Percentiles rank a stretch among this genome's conserved stretches.
Evolutionary conservation across 2,329 filamentous ascomycete genomes (phyloP).

Genomic region (Penicillium fuscoglaucum): DNA sequence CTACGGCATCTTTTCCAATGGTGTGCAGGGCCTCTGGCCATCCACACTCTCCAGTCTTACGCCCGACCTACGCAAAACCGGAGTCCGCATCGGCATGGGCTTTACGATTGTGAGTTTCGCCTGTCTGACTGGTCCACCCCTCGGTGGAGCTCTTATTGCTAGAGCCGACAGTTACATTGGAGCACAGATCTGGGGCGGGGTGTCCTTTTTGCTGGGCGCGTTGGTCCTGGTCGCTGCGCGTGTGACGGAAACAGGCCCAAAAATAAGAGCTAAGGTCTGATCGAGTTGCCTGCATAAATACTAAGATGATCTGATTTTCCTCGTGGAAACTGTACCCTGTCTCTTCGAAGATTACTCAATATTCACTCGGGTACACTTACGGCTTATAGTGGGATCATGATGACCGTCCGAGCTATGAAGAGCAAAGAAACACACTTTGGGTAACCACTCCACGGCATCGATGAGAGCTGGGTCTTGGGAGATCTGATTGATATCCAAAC

Average conservation of each 20-base stretch:
- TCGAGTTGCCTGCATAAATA: not conserved
- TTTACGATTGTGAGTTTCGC: constrained; percentile 49
- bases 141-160: constrained; percentile 51
- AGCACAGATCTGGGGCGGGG: constrained; percentile 48
- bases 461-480: too few relatives aligned
- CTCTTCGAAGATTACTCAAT: too few relatives aligned
- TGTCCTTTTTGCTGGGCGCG: constrained; percentile 14
- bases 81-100: constrained; percentile 34
- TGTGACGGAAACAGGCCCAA: constrained; percentile 8
- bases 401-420: constrained; percentile 6
- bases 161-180: constrained; percentile 44
- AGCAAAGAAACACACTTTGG: constrained; percentile 7
- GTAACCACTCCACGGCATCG: constrained; percentile 3
- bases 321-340: not conserved
- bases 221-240: constrained; percentile 15
- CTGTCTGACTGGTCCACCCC: constrained; percentile 48
- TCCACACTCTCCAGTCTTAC: constrained; percentile 17
- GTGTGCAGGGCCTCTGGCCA: constrained; percentile 15
- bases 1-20: constrained; percentile 37
- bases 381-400: constrained; percentile 5
- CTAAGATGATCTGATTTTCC: not conserved
- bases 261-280: constrained; percentile 12
- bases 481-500: too few relatives aligned
- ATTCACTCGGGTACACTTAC: too few relatives aligned
- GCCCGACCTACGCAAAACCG: constrained; percentile 15